Evolutionary conservation across 208 protist genomes (phyloP), one percentile per base, ranked within the genome.

Genomic region (Leptomonas pyrrhocoris): DNA sequence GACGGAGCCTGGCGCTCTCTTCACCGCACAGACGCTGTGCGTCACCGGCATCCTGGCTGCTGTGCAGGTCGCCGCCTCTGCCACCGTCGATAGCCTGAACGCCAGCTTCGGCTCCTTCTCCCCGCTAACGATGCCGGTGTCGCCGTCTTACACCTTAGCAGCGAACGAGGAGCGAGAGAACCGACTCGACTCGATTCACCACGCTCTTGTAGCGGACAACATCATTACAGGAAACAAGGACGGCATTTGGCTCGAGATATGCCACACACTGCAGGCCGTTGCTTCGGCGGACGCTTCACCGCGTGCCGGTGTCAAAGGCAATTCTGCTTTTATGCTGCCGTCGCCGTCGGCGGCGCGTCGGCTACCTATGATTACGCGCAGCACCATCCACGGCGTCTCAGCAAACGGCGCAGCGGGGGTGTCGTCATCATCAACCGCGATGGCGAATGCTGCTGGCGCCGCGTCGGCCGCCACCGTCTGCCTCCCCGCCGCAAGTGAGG

Each of bases 241-340:
- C 55, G 80, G 84, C 53, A 71, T 86, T 12, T 72, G 66, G 46
- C 27, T 86, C 0, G 80, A 89, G 60, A 27, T 86, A n/a, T 84
- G 73, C 46, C 80, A 89, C 30, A 38, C 34, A 16, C 46, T 85
- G 28, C 76, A 73, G 28, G 77, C 73, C 2, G 60, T 27, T 13
- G 42, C 58, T 16, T 34, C 34, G 12, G 36, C 58, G 6, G 54
- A 27, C 27, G 7, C 28, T 4, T 28, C 21, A 19, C n/a, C 1
- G 19, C 15, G 28, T 2, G 16, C 19, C 31, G 57, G 48, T 21
- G 28, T 18, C 7, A 55, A 28, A 15, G 45, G 15, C 38, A 50
- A 36, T 36, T 13, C 11, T 15, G 23, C 43, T 4, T 18, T 23
- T 1, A 6, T 31, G 0, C 57, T 50, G 23, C 58, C 21, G 19